Base-by-base conservation (phyloP, 1,139 yeast genomes). In the Nematodospora anomalae region DNA sequence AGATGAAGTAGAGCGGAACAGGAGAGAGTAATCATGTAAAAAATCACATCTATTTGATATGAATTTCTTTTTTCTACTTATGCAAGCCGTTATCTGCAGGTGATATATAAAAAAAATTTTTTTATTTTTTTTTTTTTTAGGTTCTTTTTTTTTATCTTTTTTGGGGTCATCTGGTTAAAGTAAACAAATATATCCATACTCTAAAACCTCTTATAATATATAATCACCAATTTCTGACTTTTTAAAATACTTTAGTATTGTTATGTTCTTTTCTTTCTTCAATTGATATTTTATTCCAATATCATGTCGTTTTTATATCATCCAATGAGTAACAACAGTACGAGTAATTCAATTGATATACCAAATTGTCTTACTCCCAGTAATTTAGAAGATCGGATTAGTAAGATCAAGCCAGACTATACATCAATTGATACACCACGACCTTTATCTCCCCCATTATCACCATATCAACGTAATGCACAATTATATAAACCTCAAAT, bases 391-490 rank as follows among this genome's bases (percentile, higher is more conserved):
- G 44, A 38, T 26, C 29, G 36, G 18, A 18, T 27, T 22, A 32
- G 20, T 14, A 20, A 26, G 8, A 24, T 28, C 11, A 28, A 27
- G 14, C 9, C 35, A 28, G 16, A 31, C 24, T 13, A 30, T 20
- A 28, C 32, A 6, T 27, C 32, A 18, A 10, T 26, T 18, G 33
- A 27, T 2, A 30, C 36, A 25, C 31, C 26, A 25, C 49, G 37
- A 38, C 42, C 36, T 32, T 77, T 82, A 37, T 80, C 86, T 2
- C 87, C 87, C 9, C 87, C 87, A 28, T 61, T 79, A 43, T 79
- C 85, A 2, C 87, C 87, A 33, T 76, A 72, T 51, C 79, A 71
- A 35, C 53, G 68, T 40, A 45, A 39, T 28, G 42, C 40, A 12
- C 30, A 33, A 9, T 41, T 45, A 21, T 26, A 35, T 15, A 35